Percentiles rank a stretch among this genome's conserved stretches.
Evolutionary conservation across 805 yeast genomes (phyloP).

Genomic region (Myxozyma nipponensis): DNA sequence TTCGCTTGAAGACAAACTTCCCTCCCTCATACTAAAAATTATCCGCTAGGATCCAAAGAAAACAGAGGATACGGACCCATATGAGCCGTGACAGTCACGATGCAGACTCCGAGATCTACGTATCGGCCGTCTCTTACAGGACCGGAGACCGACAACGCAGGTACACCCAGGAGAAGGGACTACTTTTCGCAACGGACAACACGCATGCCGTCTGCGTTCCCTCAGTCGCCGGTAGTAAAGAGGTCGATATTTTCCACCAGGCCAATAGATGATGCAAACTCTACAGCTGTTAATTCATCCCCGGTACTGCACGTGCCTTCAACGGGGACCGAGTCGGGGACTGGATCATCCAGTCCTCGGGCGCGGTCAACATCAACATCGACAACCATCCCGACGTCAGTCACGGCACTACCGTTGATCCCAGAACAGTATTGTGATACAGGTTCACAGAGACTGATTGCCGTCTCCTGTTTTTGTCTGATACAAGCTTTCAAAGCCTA

Average conservation of each 20-base stretch:
- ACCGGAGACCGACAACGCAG: not conserved
- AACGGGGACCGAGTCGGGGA: no score
- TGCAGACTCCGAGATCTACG: not conserved
- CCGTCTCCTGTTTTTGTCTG: conserved; percentile 60
- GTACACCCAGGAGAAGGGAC: conserved; percentile 4
- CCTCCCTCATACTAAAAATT: no score
- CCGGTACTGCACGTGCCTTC: no score
- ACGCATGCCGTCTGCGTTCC: conserved; percentile 22
- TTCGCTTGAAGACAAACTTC: no score
- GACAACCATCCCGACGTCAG: not conserved
- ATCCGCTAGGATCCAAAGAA: not conserved
- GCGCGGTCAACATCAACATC: no score
- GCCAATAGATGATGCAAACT: no score
- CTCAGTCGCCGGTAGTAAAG: conserved; percentile 19
- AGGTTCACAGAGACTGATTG: conserved; percentile 70
- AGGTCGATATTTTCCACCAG: not conserved
- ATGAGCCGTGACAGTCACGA: no score
- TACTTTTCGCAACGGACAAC: conserved; percentile 17
- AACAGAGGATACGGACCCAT: no score
- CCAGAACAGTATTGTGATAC: conserved; percentile 65
- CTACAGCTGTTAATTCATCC: no score
- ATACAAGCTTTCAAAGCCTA: conserved; percentile 86
- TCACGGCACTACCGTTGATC: conserved; percentile 40
- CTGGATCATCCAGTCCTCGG: no score
- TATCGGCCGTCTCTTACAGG: not conserved